Evolutionary conservation across 2,329 filamentous ascomycete species (phyloP).

Genomic region (Blastomyces gilchristii): DNA sequence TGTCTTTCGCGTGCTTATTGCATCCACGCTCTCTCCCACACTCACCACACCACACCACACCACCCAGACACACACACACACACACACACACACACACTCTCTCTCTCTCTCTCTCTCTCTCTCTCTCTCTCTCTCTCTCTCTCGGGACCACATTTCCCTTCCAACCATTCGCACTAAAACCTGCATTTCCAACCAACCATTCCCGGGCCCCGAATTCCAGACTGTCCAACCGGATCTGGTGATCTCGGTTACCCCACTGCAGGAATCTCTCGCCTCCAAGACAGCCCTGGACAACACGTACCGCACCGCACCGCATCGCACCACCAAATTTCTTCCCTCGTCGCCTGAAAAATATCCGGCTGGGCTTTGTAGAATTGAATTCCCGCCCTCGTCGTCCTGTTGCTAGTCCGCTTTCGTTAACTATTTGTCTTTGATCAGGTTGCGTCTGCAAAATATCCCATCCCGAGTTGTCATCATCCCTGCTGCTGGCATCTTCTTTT

Average conservation of each 20-base stretch:
- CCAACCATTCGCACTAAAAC: slow-evolving; percentile 3
- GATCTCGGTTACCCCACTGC: slow-evolving; percentile 9
- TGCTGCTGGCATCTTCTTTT: background rate
- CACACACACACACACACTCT: background rate
- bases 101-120: background rate
- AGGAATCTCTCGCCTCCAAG: background rate
- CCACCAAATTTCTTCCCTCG: background rate
- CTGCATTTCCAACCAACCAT: background rate
- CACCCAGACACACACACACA: too few species aligned
- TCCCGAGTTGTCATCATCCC: background rate
- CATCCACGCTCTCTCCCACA: too few species aligned
- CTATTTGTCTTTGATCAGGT: too few species aligned
- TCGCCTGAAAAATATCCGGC: background rate
- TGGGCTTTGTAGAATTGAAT: background rate
- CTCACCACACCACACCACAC: too few species aligned
- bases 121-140: background rate
- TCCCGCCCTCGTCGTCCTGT: too few species aligned
- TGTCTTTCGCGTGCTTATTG: too few species aligned
- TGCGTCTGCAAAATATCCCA: too few species aligned
- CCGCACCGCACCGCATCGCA: background rate
- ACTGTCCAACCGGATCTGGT: slow-evolving; percentile 7
- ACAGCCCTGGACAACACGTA: background rate
- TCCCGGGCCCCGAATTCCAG: background rate
- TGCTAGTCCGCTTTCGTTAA: too few species aligned
- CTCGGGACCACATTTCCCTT: background rate